Percentiles rank a stretch among this genome's conserved stretches.
phyloP scores from a whole-genome alignment of 1,284 basidiomycete genomes.

The Coniferiporia weirii region DNA sequence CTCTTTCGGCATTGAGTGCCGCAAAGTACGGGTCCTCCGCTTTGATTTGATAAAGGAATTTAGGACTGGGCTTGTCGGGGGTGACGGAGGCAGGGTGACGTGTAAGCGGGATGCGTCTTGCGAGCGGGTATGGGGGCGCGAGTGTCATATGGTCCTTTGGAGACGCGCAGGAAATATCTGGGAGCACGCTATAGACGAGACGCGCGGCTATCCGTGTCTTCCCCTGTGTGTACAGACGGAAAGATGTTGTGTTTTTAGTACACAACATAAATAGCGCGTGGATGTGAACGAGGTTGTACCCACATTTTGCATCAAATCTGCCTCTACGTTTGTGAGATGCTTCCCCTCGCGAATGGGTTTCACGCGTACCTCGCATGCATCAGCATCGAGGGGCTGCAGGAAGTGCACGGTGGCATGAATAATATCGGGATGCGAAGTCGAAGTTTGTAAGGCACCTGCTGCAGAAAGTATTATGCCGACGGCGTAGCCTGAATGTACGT shows the following conservation, averaged over 20 bases:
- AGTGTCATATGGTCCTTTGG: conserved; percentile 29
- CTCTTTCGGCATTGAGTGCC: conserved; percentile 23
- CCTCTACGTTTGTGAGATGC: conserved; percentile 48
- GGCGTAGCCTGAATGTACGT: conserved; percentile 42
- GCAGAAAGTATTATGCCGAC: conserved; percentile 51
- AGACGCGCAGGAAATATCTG: conserved; percentile 21
- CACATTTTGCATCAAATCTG: conserved; percentile 53
- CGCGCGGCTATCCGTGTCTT: conserved; percentile 45
- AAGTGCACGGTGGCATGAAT: conserved; percentile 57
- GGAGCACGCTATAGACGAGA: conserved; percentile 49
- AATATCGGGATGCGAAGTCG: conserved; percentile 44
- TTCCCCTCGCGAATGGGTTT: conserved; percentile 41
- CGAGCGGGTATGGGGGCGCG: conserved; percentile 46
- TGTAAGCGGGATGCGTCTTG: conserved; percentile 49
- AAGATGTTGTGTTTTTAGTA: too few relatives aligned
- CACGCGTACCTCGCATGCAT: conserved; percentile 43
- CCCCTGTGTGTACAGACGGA: conserved; percentile 30
- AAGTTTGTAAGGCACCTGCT: conserved; percentile 43
- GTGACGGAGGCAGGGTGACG: conserved; percentile 38
- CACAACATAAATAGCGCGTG: background rate
- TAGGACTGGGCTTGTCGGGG: conserved; percentile 28
- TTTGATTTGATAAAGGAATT: conserved; percentile 33
- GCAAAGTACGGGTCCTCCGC: conserved; percentile 38
- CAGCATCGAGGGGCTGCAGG: conserved; percentile 33
- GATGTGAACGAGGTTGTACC: conserved; percentile 15